Evolutionary conservation across 495 filamentous ascomycete species (phyloP).

Genomic region (Daldinia concentrica): DNA sequence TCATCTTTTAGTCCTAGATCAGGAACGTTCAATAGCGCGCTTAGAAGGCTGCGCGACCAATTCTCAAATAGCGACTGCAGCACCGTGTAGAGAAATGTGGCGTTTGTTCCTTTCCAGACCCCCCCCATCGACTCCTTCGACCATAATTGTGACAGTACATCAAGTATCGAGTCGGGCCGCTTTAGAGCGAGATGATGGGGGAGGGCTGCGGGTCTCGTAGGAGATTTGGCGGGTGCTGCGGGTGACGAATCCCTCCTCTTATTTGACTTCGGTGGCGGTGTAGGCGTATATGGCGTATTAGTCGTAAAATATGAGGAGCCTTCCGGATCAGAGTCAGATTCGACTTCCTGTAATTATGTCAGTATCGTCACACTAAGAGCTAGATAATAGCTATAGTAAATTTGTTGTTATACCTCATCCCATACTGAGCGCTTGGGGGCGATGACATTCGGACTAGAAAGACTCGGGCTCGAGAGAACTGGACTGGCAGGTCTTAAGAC

Average conservation of each 20-base stretch:
- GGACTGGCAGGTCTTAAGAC: constrained; percentile 48
- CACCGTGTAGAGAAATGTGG: constrained; percentile 87
- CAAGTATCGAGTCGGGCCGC: constrained; percentile 75
- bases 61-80: constrained; percentile 86
- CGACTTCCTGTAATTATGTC: constrained; percentile 47
- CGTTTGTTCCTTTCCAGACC: constrained; percentile 92
- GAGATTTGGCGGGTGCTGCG: constrained; percentile 39
- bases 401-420: constrained; percentile 57
- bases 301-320: constrained; percentile 89
- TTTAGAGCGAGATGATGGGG: constrained; percentile 74
- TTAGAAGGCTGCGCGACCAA: constrained; percentile 84
- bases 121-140: constrained; percentile 88
- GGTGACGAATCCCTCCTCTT: constrained; percentile 46
- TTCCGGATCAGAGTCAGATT: constrained; percentile 76
- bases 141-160: constrained; percentile 86
- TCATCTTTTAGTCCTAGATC: constrained; percentile 72
- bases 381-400: constrained; percentile 9
- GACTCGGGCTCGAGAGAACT: neutral
- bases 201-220: constrained; percentile 44
- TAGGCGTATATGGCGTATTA: constrained; percentile 67
- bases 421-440: constrained; percentile 49
- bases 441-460: neutral
- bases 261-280: constrained; percentile 58
- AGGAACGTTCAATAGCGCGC: constrained; percentile 83
- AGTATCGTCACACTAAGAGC: neutral